Evolutionary conservation across 805 yeast genomes (phyloP).

Genomic region (Komagataella pastoris): DNA sequence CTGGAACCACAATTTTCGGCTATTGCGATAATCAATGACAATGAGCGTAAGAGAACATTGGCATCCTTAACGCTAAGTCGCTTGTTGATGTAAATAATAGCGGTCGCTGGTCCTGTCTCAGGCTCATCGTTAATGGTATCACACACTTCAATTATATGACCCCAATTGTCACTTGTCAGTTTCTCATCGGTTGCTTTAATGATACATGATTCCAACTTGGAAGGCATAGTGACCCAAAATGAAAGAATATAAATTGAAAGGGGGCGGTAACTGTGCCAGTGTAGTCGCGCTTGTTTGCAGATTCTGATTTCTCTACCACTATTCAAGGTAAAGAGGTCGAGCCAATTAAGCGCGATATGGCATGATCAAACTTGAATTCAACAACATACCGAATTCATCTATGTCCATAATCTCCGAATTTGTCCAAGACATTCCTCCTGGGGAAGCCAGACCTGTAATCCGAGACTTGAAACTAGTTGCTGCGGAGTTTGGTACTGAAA

Average conservation of each 20-base stretch:
- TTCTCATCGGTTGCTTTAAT: conserved; percentile 51
- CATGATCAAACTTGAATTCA: neutral
- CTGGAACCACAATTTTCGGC: conserved; percentile 73
- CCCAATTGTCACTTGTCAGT: conserved; percentile 58
- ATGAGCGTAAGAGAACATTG: conserved; percentile 47
- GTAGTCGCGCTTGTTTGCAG: neutral
- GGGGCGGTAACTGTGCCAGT: neutral
- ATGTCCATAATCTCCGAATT: neutral
- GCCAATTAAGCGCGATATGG: neutral
- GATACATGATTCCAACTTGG: conserved; percentile 5
- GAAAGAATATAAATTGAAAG: neutral
- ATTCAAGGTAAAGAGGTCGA: neutral
- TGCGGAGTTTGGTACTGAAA: neutral
- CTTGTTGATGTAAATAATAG: conserved; percentile 29
- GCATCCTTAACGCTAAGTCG: conserved; percentile 44
- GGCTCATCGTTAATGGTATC: conserved; percentile 53
- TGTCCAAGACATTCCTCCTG: conserved; percentile 43
- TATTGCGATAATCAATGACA: conserved; percentile 41
- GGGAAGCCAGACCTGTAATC: conserved; percentile 25
- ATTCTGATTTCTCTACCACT: too few species aligned
- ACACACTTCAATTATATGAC: conserved; percentile 47
- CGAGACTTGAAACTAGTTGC: conserved; percentile 9
- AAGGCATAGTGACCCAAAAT: neutral
- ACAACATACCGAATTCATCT: neutral
- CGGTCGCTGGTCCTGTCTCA: conserved; percentile 35